phyloP scores from a whole-genome alignment of 2,329 filamentous ascomycete genomes.

The Dothidotthia symphoricarpi region DNA sequence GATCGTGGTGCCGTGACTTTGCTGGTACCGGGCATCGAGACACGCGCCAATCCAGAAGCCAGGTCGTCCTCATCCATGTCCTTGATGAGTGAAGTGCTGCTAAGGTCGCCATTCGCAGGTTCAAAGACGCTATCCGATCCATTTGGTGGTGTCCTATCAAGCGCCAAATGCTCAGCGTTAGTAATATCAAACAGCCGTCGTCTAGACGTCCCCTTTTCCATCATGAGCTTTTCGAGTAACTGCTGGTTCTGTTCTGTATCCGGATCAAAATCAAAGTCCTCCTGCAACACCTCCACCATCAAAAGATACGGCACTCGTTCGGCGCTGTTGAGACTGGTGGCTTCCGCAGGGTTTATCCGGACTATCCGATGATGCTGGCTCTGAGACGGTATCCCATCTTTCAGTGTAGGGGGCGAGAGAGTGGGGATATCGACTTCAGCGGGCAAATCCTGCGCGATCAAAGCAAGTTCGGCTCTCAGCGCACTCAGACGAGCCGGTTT shows the following conservation, averaged over 20 bases:
- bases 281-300: conserved; percentile 78
- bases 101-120: conserved; percentile 74
- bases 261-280: conserved; percentile 81
- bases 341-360: conserved; percentile 77
- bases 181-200: conserved; percentile 55
- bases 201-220: conserved; percentile 60
- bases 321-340: conserved; percentile 81
- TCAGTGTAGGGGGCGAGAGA: conserved; percentile 72
- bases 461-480: conserved; percentile 73
- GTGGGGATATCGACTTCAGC: conserved; percentile 82
- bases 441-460: conserved; percentile 77
- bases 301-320: conserved; percentile 82
- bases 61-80: conserved; percentile 51
- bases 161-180: conserved; percentile 58
- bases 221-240: conserved; percentile 62
- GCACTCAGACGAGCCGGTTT: conserved; percentile 80
- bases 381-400: conserved; percentile 69
- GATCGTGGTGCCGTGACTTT: conserved; percentile 50
- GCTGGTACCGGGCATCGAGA: conserved; percentile 20
- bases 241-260: conserved; percentile 70
- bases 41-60: conserved; percentile 31
- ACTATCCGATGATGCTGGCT: conserved; percentile 82
- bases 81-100: conserved; percentile 68
- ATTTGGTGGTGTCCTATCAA: conserved; percentile 46
- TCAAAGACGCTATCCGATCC: conserved; percentile 75